phyloP scores from a whole-genome alignment of 179 eudicot species.

The Dionaea muscipula region DNA sequence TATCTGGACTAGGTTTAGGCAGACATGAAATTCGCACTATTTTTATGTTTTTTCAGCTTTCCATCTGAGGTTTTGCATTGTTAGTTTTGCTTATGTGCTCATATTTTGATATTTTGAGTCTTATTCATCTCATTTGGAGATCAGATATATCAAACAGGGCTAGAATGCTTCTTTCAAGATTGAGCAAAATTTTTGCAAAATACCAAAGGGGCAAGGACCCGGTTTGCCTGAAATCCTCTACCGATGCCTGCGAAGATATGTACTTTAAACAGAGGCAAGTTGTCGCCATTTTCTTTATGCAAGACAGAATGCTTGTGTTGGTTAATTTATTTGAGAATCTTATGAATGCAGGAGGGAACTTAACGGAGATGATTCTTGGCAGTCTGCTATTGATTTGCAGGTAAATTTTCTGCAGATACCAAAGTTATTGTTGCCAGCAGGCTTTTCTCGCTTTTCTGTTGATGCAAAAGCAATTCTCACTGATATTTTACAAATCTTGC shows the following conservation, averaged over 20 bases:
- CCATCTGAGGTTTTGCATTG: neutral
- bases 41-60: too few relatives aligned
- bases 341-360: conserved; percentile 57
- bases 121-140: conserved; percentile 73
- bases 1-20: too few relatives aligned
- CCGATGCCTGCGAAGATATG: conserved; percentile 46
- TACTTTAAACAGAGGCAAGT: conserved; percentile 72
- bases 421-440: neutral
- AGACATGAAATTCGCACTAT: too few relatives aligned
- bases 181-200: conserved; percentile 85
- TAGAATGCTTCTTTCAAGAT: conserved; percentile 50
- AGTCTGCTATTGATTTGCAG: conserved; percentile 27
- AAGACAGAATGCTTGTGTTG: neutral
- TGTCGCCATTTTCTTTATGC: neutral
- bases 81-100: neutral
- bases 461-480: too few relatives aligned
- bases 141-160: conserved; percentile 96
- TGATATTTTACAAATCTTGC: conserved; percentile 1
- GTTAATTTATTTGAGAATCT: neutral
- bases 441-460: neutral
- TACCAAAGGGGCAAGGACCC: conserved; percentile 53
- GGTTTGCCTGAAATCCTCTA: conserved; percentile 35
- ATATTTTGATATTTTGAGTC: conserved; percentile 19
- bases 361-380: conserved; percentile 57
- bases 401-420: conserved; percentile 30